Conservation (phyloP, 768 basidiomycete genomes). For the Phylloporus sp. region DNA sequence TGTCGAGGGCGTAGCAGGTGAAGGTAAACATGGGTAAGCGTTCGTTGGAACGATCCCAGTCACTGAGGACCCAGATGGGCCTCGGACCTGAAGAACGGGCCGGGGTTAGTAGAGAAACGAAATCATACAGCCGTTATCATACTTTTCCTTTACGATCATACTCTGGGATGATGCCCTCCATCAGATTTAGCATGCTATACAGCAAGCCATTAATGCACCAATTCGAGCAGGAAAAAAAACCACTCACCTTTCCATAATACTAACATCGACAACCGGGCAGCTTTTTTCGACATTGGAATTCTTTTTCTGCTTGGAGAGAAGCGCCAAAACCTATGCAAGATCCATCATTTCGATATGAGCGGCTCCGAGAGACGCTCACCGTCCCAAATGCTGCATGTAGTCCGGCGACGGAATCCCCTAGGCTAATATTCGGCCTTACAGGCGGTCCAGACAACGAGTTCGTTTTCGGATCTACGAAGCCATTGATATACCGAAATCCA, state of each 20-base stretch:
- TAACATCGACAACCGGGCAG: conserved; percentile 66
- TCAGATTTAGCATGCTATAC: conserved; percentile 64
- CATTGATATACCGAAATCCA: conserved; percentile 70
- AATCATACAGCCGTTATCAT: not conserved
- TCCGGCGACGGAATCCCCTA: conserved; percentile 69
- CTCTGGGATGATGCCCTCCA: conserved; percentile 75
- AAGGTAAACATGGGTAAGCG: conserved; percentile 61
- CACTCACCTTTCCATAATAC: conserved; percentile 62
- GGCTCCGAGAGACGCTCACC: conserved; percentile 31
- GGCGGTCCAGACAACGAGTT: conserved; percentile 56
- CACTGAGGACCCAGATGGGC: conserved; percentile 69
- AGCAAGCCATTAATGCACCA: not conserved
- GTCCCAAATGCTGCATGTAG: conserved; percentile 72
- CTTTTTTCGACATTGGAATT: conserved; percentile 24
- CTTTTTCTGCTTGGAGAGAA: conserved; percentile 44
- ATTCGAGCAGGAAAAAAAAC: not conserved
- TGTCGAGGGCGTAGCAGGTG: conserved; percentile 32
- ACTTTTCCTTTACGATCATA: conserved; percentile 69
- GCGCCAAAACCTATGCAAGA: conserved; percentile 48
- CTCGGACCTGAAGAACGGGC: conserved; percentile 44
- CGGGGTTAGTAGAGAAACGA: not conserved
- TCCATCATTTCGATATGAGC: not conserved
- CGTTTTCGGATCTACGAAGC: conserved; percentile 50
- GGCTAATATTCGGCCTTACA: conserved; percentile 64
- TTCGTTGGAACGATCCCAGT: conserved; percentile 75